Percentiles rank a stretch among this genome's conserved stretches.
phyloP scores from a whole-genome alignment of 345 rosid species.

The Dipteronia sinensis region DNA sequence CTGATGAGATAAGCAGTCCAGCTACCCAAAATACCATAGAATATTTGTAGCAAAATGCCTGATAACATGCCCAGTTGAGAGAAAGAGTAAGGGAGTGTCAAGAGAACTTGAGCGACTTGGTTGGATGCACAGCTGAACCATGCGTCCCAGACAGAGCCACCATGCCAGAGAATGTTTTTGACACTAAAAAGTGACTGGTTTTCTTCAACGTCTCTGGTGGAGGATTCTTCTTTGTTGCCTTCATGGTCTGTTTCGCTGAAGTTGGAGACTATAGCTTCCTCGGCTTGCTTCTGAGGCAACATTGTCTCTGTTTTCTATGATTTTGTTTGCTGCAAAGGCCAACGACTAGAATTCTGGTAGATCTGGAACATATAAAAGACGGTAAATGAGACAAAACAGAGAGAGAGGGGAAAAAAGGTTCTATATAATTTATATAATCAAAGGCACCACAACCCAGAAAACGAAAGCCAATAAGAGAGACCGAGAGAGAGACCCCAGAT shows the following conservation, averaged over 20 bases:
- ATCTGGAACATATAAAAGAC: slow-evolving; percentile 46
- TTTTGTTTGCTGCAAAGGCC: slow-evolving; percentile 8
- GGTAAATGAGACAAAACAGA: slow-evolving; percentile 38
- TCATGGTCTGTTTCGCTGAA: slow-evolving; percentile 52
- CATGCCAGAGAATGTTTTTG: slow-evolving; percentile 89
- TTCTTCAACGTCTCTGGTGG: slow-evolving; percentile 29
- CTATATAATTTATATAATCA: neutral
- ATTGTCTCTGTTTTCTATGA: slow-evolving; percentile 39
- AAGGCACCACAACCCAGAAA: slow-evolving; percentile 29
- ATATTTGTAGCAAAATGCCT: slow-evolving; percentile 82
- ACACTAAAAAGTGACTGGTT: slow-evolving; percentile 49
- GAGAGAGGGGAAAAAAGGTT: neutral
- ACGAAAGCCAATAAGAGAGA: slow-evolving; percentile 34
- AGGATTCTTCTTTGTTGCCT: slow-evolving; percentile 31
- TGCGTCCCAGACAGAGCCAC: slow-evolving; percentile 99
- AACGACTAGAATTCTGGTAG: slow-evolving; percentile 32
- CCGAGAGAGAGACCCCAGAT: slow-evolving; percentile 11
- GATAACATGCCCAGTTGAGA: slow-evolving; percentile 94
- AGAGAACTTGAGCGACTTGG: slow-evolving; percentile 95
- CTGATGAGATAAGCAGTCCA: slow-evolving; percentile 99
- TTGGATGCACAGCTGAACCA: slow-evolving; percentile 99
- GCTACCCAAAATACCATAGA: slow-evolving; percentile 90
- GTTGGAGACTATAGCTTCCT: slow-evolving; percentile 80
- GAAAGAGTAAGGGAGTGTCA: slow-evolving; percentile 96
- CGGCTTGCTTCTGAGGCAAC: slow-evolving; percentile 89